Evolutionary conservation across 2,329 filamentous ascomycete genomes (phyloP), one percentile per base, ranked within the genome.

Genomic region (Sporothrix sp.): DNA sequence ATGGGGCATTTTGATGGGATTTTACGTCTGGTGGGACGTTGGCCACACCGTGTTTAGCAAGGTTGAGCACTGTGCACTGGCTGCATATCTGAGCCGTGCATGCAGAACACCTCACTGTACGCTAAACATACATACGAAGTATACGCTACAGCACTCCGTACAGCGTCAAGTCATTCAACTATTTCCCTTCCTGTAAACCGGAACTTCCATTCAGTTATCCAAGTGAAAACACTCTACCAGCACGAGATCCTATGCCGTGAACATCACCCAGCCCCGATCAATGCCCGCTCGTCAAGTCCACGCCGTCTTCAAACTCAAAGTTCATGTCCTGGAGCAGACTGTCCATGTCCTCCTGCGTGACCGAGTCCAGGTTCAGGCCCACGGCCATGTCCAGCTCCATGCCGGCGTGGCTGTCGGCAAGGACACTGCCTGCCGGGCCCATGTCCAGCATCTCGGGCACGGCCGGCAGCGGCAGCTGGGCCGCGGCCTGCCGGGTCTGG

Each of bases 281-380:
- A 5, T 27, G 35, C 3, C 42, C 20, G 23, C 44, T 37, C 7
- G 63, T 61, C 37, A 50, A 39, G 23, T 40, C 40, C 18, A 35
- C 35, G 11, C 60, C 54, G 33, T 61, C 59, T 14, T 58, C 57
- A 52, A 70, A 65, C 16, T 70, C 66, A 60, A 72, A 71, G 50
- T 67, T 64, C 65, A 72, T 68, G 32, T 69, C 65, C 54, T 68
- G 63, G 43, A 73, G 48, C n/a, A 72, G 65, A 39, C 64, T 65
- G 47, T 66, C 64, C 33, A 72, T 55, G 47, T 71, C 66, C 18
- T 61, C 61, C 42, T 68, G 67, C 14, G 64, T 65, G n/a, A 60
- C 44, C 9, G 40, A 18, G 7, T n/a, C 40, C 45, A 55, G 27
- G n/a, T 43, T 47, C 54, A 68, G 59, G 46, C 64, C 60, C n/a